phyloP scores from a whole-genome alignment of 2,329 filamentous ascomycete species.

The Furcasterigmium furcatum region DNA sequence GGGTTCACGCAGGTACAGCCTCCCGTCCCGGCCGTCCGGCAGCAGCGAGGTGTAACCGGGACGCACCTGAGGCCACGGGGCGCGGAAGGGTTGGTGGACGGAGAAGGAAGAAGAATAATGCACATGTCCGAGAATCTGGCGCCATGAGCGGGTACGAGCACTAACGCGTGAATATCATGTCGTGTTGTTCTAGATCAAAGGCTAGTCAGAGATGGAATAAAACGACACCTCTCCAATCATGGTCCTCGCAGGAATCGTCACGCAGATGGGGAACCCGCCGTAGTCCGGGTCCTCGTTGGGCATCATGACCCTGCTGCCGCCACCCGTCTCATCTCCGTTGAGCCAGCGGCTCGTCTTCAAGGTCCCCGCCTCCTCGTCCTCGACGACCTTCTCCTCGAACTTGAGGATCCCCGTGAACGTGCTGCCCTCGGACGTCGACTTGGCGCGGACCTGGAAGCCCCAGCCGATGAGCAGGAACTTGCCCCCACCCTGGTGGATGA shows the following conservation, averaged over 20 bases:
- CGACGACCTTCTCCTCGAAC: conserved; percentile 23
- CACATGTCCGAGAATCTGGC: too few species aligned
- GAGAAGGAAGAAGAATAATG: too few species aligned
- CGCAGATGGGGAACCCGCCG: conserved; percentile 46
- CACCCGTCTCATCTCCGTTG: conserved; percentile 28
- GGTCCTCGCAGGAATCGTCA: conserved; percentile 47
- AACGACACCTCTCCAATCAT: conserved; percentile 34
- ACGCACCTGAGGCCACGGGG: too few species aligned
- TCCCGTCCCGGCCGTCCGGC: too few species aligned
- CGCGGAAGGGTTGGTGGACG: too few species aligned
- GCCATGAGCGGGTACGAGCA: too few species aligned
- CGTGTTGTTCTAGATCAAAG: too few species aligned
- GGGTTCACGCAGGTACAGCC: too few species aligned
- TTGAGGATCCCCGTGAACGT: conserved; percentile 19
- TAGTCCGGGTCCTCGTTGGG: conserved; percentile 49
- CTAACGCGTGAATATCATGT: too few species aligned
- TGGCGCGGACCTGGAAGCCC: conserved; percentile 19
- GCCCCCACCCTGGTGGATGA: conserved; percentile 18
- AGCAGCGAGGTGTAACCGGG: too few species aligned
- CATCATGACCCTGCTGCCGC: conserved; percentile 41
- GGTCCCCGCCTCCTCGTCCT: conserved; percentile 17
- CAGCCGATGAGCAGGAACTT: conserved; percentile 20
- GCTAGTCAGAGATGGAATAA: conserved; percentile 16
- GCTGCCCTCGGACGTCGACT: conserved; percentile 11
- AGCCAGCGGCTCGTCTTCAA: conserved; percentile 18